Evolutionary conservation across 352 stramenopile species (phyloP).

Genomic region (Pythium coloratum): DNA sequence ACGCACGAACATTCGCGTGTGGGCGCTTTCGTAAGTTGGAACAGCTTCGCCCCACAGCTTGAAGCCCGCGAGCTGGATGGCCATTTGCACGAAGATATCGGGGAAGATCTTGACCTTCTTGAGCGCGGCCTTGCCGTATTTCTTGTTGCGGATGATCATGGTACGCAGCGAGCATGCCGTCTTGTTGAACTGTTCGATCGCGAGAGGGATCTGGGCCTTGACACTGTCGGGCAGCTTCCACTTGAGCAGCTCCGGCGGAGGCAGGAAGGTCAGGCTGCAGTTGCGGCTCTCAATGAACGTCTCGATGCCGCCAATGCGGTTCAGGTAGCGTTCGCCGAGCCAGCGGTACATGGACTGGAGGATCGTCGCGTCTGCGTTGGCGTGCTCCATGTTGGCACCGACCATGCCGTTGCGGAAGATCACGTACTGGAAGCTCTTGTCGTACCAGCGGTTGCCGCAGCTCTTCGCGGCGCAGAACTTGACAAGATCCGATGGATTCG

Average conservation of each 20-base stretch:
- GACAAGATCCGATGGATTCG: background rate
- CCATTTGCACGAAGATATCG: slow-evolving; percentile 95
- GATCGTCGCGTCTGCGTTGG: slow-evolving; percentile 94
- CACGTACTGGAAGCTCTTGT: slow-evolving; percentile 96
- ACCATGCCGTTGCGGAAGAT: slow-evolving; percentile 92
- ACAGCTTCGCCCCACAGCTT: slow-evolving; percentile 85
- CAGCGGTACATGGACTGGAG: slow-evolving; percentile 62
- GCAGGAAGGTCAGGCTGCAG: slow-evolving; percentile 53
- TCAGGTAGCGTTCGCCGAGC: slow-evolving; percentile 63
- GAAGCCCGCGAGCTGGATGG: slow-evolving; percentile 91
- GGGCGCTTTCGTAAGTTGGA: slow-evolving; percentile 94
- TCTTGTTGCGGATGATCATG: slow-evolving; percentile 73
- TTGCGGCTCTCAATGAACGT: slow-evolving; percentile 58
- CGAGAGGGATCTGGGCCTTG: slow-evolving; percentile 40
- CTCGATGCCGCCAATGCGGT: slow-evolving; percentile 55
- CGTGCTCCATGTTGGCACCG: slow-evolving; percentile 93
- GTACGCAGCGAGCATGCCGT: slow-evolving; percentile 77
- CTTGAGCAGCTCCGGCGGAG: slow-evolving; percentile 51
- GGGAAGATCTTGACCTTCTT: slow-evolving; percentile 83
- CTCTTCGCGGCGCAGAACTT: slow-evolving; percentile 30
- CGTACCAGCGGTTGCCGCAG: slow-evolving; percentile 92
- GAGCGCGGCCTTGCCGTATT: slow-evolving; percentile 82
- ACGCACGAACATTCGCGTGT: slow-evolving; percentile 92
- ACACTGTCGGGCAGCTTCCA: slow-evolving; percentile 51
- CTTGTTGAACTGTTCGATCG: slow-evolving; percentile 64